Conservation (phyloP, 768 basidiomycete genomes). For the Boletus rubescentipes region DNA sequence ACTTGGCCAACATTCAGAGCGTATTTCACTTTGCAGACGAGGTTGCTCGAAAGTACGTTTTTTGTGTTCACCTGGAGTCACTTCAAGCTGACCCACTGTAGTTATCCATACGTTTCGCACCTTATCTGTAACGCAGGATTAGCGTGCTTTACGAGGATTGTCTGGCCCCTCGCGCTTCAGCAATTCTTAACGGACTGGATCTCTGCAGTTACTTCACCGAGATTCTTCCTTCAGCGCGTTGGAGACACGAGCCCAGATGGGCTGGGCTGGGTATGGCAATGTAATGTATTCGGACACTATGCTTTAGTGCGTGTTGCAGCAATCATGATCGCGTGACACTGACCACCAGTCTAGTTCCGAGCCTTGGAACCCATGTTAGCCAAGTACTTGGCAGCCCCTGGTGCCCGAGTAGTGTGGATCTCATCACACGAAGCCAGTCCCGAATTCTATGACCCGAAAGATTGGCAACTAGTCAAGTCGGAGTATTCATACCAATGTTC, state of each 20-base stretch:
- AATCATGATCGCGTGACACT: not conserved
- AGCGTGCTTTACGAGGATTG: slow-evolving; percentile 53
- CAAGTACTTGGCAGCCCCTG: slow-evolving; percentile 40
- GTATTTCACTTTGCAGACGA: slow-evolving; percentile 62
- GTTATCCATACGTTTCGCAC: slow-evolving; percentile 80
- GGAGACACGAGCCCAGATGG: slow-evolving; percentile 67
- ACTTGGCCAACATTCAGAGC: slow-evolving; percentile 59
- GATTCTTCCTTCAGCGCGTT: slow-evolving; percentile 53
- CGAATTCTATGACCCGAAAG: slow-evolving; percentile 53
- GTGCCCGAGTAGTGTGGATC: slow-evolving; percentile 73
- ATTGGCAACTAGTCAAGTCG: slow-evolving; percentile 70
- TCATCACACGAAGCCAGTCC: slow-evolving; percentile 68
- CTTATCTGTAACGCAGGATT: slow-evolving; percentile 80
- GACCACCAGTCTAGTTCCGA: slow-evolving; percentile 53
- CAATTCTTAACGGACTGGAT: slow-evolving; percentile 51
- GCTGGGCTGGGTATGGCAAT: slow-evolving; percentile 82
- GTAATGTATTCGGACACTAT: slow-evolving; percentile 82
- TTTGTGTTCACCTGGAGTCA: not conserved
- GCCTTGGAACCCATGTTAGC: slow-evolving; percentile 53
- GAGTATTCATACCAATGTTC: slow-evolving; percentile 63
- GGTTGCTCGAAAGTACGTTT: slow-evolving; percentile 51
- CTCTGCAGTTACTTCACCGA: slow-evolving; percentile 50
- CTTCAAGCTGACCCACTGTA: slow-evolving; percentile 26
- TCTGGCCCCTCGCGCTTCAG: slow-evolving; percentile 45
- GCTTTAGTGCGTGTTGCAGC: slow-evolving; percentile 53